Evolutionary conservation across 306 rosid species (phyloP).

Genomic region (Sesbania bispinosa): DNA sequence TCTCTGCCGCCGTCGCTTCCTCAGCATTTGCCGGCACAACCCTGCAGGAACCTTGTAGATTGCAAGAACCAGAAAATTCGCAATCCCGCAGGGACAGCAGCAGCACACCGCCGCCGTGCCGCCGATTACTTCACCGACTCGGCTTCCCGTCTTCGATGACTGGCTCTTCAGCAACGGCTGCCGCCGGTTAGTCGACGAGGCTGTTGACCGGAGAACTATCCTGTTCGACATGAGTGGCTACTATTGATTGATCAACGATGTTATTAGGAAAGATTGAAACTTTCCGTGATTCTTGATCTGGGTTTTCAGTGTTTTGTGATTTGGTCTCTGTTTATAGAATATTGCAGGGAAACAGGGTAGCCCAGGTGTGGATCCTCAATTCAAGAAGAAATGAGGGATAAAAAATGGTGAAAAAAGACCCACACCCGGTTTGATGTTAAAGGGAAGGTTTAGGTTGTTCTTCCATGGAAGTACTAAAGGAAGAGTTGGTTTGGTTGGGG

Average conservation of each 20-base stretch:
- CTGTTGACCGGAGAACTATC: conserved; percentile 30
- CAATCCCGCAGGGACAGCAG: conserved; percentile 64
- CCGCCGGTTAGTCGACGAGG: conserved; percentile 34
- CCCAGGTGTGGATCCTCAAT: conserved; percentile 28
- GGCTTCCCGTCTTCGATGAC: not conserved
- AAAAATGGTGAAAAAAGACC: not conserved
- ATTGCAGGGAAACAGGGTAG: no score
- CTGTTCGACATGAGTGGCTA: conserved; percentile 29
- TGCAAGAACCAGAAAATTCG: conserved; percentile 50
- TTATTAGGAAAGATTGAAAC: conserved; percentile 5
- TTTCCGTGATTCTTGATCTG: not conserved
- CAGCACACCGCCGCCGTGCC: conserved; percentile 77
- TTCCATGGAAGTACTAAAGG: not conserved
- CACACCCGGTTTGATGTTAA: conserved; percentile 13
- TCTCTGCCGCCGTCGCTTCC: conserved; percentile 26
- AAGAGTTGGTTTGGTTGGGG: not conserved
- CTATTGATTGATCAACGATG: not conserved
- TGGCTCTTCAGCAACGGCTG: conserved; percentile 31
- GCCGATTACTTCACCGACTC: conserved; percentile 68
- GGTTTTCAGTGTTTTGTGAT: not conserved
- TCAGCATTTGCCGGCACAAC: conserved; percentile 52
- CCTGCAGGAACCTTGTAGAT: conserved; percentile 78
- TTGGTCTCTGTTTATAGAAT: not conserved
- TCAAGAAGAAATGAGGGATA: not conserved
- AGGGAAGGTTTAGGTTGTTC: not conserved